Base-by-base conservation (phyloP, 148 eudicot genomes). In the Rhododendron molle region DNA sequence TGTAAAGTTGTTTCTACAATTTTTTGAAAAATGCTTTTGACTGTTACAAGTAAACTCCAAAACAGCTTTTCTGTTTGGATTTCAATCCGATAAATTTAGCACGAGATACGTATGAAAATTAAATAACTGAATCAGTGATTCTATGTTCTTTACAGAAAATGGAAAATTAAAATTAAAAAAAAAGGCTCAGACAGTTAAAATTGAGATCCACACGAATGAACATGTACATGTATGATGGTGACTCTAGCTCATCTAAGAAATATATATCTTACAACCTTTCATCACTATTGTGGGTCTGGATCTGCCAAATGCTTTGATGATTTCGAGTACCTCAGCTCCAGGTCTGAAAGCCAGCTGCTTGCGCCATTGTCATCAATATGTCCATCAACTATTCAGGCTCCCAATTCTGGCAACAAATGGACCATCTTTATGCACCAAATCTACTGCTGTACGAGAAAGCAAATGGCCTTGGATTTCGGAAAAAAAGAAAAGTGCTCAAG, bases 371-470 rank as follows among this genome's bases (percentile, higher is more conserved):
- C 82, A 47, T 87, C 88, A 32, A 81, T 62, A 28, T 83, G 79
- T 23, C 86, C 89, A 81, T 81, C 85, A 81, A 84, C 81, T 14
- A 54, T 85, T 88, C 49, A 90, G 71, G 18, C 87, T 87, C 86
- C 90, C 86, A 44, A 85, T 44, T 87, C 84, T 91, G 69, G 86
- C 86, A 89, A 86, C 85, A 83, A 88, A 21, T 7, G 85, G 43
- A 83, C 85, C 92, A 65, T 84, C 82, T 86, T 83, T 87, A 73
- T 86, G 82, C 85, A 88, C 88, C 85, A 89, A 71, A 83, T 88
- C 91, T 86, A 93, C 93, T 93, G 92, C 91, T 67, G 84, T 54
- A 80, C 32, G n/a, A 13, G 28, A 81, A 80, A 89, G 62, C 34
- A 80, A 80, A 69, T 30, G 73, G 60, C 72, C 32, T 60, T 76